Evolutionary conservation across 1,284 basidiomycete species (phyloP).

Genomic region (Austroboletus novae-zelandiae): DNA sequence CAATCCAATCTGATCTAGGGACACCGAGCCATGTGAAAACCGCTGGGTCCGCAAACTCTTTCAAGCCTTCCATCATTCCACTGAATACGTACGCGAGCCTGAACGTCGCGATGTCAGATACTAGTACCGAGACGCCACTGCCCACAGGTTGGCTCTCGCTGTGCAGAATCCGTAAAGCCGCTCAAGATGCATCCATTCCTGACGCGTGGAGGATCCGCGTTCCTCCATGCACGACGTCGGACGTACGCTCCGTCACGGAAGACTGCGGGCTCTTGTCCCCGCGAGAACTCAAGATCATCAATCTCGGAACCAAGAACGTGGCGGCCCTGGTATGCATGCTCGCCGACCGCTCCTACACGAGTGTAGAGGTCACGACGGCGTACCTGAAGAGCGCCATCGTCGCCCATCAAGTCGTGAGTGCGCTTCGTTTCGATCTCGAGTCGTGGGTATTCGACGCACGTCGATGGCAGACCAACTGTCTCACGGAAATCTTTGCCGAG

Average conservation of each 20-base stretch:
- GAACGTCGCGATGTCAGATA: constrained; percentile 4
- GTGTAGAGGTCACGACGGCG: constrained; percentile 68
- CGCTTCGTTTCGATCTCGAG: background rate
- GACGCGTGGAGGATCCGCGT: constrained; percentile 25
- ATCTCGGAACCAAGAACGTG: constrained; percentile 40
- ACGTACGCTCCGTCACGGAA: constrained; percentile 57
- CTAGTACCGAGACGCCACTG: background rate
- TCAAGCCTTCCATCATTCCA: too few species aligned
- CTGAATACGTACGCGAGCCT: too few species aligned
- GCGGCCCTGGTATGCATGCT: constrained; percentile 33
- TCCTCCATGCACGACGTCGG: constrained; percentile 42
- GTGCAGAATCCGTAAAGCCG: constrained; percentile 18
- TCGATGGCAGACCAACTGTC: constrained; percentile 53
- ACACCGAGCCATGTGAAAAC: too few species aligned
- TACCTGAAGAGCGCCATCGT: constrained; percentile 79
- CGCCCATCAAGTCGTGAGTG: constrained; percentile 76
- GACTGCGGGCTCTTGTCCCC: constrained; percentile 57
- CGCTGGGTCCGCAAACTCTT: too few species aligned
- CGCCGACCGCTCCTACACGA: constrained; percentile 42
- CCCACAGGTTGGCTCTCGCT: constrained; percentile 17
- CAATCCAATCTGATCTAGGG: too few species aligned
- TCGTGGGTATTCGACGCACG: background rate
- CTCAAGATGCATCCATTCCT: constrained; percentile 26
- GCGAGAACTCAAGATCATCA: constrained; percentile 68
- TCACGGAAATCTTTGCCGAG: constrained; percentile 68